A percentile compares a stretch with the other conserved stretches of the same genome.
Conservation (phyloP, 768 basidiomycete genomes). For the Naganishia antarctica region DNA sequence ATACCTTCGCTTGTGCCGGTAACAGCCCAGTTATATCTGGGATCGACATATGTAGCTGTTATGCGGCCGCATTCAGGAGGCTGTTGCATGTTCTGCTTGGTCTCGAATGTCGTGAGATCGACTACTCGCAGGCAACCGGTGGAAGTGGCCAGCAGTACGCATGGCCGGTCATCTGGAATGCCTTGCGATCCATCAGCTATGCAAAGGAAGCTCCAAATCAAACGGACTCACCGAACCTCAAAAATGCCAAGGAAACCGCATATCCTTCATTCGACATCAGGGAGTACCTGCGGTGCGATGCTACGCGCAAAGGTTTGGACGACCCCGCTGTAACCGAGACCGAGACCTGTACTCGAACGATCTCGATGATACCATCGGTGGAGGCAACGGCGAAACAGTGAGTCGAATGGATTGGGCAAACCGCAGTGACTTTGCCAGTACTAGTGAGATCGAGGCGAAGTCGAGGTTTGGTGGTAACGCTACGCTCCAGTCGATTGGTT, state of each 20-base stretch:
- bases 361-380: constrained; percentile 24
- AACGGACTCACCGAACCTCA: not conserved
- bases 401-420: constrained; percentile 23
- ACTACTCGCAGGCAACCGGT: constrained; percentile 69
- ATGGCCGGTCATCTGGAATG: constrained; percentile 57
- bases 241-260: not conserved
- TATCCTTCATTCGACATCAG: not conserved
- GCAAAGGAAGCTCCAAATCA: not conserved
- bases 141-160: constrained; percentile 78
- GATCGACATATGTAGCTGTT: constrained; percentile 75
- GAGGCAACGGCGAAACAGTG: constrained; percentile 30
- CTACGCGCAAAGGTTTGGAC: not conserved
- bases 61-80: constrained; percentile 82
- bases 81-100: constrained; percentile 72
- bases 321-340: not conserved
- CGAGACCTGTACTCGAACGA: constrained; percentile 35
- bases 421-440: constrained; percentile 38
- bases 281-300: not conserved
- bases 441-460: constrained; percentile 61
- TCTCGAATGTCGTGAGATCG: constrained; percentile 78
- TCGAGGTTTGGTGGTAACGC: constrained; percentile 72
- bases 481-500: constrained; percentile 81
- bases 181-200: not conserved
- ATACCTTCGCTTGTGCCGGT: constrained; percentile 81
- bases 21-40: constrained; percentile 78